Evolutionary conservation across 441 rosid genomes (phyloP), one percentile per base, ranked within the genome.

Genomic region (Metrosideros polymorpha): DNA sequence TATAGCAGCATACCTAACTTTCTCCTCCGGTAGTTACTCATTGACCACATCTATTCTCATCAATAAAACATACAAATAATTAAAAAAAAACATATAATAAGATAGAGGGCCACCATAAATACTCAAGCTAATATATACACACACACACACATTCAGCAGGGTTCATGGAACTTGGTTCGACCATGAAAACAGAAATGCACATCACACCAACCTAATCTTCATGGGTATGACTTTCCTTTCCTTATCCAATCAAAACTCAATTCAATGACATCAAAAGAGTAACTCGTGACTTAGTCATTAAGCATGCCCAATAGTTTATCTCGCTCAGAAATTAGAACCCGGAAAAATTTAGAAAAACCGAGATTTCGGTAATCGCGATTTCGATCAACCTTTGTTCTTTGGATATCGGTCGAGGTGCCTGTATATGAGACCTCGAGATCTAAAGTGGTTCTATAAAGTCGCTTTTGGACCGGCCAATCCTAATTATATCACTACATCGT

Each of bases 281-380:
- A 10, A 22, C 47, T 71, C 9, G 15, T 71, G n/a, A 71, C 79
- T 39, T 35, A 35, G 79, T 22, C 49, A 71, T 71, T 39, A 22
- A 39, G 47, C 79, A 71, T 22, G 47, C 79, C 0, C n/a, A 10
- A 35, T 71, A 22, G 9, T 22, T 24, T 3, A 47, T 35, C 77
- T 19, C n/a, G 4, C 19, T 22, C 19, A 66, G 2, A 63, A 32
- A 63, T 63, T 4, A 1, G 35, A 10, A 71, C 47, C 24, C 77
- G 1, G 9, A 9, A 5, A 35, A 63, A 17, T 32, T 63, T 7
- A 18, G 6, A 5, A 32, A 66, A 19, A 35, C 2, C 27, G 2
- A 66, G 14, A 19, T 0, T 1, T 66, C 24, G 1, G 1, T 2
- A 0, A 0, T 35, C 27, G 2, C 0, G 0, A 9, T 32, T 19